Conservation (phyloP, 2,329 filamentous ascomycete species). For the Colletotrichum costaricense region DNA sequence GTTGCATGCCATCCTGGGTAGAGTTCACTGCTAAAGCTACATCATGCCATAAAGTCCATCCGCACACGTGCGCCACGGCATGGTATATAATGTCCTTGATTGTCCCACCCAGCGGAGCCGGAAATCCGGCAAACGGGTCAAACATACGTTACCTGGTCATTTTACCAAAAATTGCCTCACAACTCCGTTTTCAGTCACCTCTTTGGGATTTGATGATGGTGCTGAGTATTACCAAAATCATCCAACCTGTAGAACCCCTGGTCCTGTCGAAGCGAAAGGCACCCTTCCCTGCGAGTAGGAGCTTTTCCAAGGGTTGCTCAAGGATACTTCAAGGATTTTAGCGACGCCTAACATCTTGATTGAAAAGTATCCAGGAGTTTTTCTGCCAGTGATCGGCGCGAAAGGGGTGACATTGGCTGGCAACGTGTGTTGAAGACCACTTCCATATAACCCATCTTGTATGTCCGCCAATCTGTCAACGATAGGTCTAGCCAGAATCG, state of each 20-base stretch:
- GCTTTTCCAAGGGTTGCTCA: neutral
- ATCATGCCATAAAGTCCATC: neutral
- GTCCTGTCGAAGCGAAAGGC: neutral
- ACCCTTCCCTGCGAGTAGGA: neutral
- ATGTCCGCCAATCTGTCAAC: neutral
- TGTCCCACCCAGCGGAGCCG: neutral
- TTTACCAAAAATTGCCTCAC: constrained; percentile 9
- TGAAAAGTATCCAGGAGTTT: neutral
- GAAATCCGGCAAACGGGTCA: neutral
- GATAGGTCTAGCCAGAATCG: neutral
- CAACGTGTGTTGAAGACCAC: neutral
- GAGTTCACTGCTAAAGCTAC: neutral
- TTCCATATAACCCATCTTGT: neutral
- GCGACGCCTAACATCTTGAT: neutral
- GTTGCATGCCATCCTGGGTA: neutral
- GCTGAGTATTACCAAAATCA: neutral
- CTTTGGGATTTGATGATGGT: neutral
- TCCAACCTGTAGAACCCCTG: neutral
- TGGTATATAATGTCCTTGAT: neutral
- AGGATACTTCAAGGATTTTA: neutral
- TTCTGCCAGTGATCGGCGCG: neutral
- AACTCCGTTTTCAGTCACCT: neutral
- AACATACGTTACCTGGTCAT: constrained; percentile 6
- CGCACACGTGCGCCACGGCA: neutral
- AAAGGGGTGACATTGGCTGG: neutral